Evolutionary conservation across 306 rosid species (phyloP).

Genomic region (Dryas octopetala): DNA sequence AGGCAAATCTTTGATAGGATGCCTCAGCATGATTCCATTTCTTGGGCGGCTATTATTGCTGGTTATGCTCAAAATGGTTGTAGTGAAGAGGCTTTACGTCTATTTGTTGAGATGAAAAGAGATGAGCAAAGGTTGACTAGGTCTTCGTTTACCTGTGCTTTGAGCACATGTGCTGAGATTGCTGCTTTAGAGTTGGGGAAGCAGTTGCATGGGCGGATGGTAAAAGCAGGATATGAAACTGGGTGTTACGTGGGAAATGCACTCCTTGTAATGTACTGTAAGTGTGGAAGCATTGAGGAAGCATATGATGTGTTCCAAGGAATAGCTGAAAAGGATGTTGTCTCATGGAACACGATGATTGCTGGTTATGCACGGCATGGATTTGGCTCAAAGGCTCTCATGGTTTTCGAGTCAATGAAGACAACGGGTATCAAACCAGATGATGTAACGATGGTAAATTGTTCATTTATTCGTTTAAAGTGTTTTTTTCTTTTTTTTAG

Average conservation of each 20-base stretch:
- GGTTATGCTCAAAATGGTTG: constrained; percentile 77
- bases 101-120: constrained; percentile 64
- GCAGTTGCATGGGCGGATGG: constrained; percentile 67
- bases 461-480: background rate
- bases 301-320: constrained; percentile 64
- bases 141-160: constrained; percentile 61
- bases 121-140: constrained; percentile 63
- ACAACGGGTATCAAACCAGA: constrained; percentile 55
- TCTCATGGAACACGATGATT: constrained; percentile 81
- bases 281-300: constrained; percentile 75
- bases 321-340: constrained; percentile 71
- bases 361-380: constrained; percentile 89
- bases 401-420: constrained; percentile 67
- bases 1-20: constrained; percentile 62
- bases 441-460: constrained; percentile 66
- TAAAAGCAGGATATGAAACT: constrained; percentile 66
- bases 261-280: constrained; percentile 81
- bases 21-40: constrained; percentile 73
- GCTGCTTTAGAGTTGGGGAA: constrained; percentile 83
- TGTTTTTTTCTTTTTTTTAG: background rate
- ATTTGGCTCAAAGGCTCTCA: constrained; percentile 66
- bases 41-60: constrained; percentile 83
- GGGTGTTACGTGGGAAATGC: constrained; percentile 85
- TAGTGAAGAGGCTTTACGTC: constrained; percentile 72
- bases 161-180: constrained; percentile 83